Evolutionary conservation across 106 monocot genomes (phyloP).

Genomic region (Alisma plantagoaquatica): DNA sequence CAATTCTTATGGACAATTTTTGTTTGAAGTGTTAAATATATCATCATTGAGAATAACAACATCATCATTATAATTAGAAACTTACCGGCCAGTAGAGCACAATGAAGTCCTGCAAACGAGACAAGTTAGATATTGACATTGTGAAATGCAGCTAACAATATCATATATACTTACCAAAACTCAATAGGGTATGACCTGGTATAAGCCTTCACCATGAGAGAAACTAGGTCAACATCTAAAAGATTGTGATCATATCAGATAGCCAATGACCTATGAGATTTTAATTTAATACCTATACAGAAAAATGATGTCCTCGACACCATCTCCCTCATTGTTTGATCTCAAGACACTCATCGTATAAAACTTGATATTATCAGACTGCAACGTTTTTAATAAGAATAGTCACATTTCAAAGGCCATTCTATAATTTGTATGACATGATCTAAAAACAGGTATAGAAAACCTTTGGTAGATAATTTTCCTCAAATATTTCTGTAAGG

Average conservation of each 20-base stretch:
- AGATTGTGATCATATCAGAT: neutral
- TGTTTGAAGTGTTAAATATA: too few relatives aligned
- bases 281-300: slow-evolving; percentile 49
- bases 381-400: slow-evolving; percentile 19
- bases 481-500: slow-evolving; percentile 79
- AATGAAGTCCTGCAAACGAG: slow-evolving; percentile 65
- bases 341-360: slow-evolving; percentile 88
- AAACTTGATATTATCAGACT: slow-evolving; percentile 69
- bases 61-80: too few relatives aligned
- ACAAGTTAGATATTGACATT: neutral
- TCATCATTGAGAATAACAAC: too few relatives aligned
- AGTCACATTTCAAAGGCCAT: neutral
- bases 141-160: neutral
- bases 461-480: slow-evolving; percentile 51
- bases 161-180: slow-evolving; percentile 51
- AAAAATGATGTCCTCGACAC: slow-evolving; percentile 68
- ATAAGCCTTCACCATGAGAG: slow-evolving; percentile 53
- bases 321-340: slow-evolving; percentile 31
- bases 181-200: slow-evolving; percentile 69
- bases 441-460: neutral
- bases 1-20: too few relatives aligned
- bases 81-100: slow-evolving; percentile 89
- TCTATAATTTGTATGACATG: neutral
- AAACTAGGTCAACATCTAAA: slow-evolving; percentile 1
- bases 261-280: neutral